Conservation (phyloP, 352 stramenopile species). For the Globisporangium cylindrosporum region DNA sequence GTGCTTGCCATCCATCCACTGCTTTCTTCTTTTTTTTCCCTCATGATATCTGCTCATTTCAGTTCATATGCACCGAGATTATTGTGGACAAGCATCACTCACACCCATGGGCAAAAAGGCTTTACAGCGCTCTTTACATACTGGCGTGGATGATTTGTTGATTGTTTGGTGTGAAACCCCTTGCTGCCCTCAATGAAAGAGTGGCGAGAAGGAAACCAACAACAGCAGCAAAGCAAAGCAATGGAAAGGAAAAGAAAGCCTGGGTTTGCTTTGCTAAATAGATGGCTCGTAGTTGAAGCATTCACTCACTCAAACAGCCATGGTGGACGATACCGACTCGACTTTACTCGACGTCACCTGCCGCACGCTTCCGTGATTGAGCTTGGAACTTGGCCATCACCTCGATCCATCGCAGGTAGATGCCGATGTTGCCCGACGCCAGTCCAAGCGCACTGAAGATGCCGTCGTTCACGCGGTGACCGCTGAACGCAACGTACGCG, state of each 20-base stretch:
- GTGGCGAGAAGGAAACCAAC: no score
- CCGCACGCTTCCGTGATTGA: slow-evolving; percentile 2
- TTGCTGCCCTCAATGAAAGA: no score
- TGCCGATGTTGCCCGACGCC: slow-evolving; percentile 41
- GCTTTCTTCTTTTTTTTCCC: no score
- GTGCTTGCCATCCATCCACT: no score
- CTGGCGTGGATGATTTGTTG: no score
- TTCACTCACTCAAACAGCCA: background rate
- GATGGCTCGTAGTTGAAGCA: background rate
- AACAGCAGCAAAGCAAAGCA: no score
- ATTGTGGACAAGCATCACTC: no score
- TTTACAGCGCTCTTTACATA: no score
- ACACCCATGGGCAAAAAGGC: no score
- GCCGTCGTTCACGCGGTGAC: slow-evolving; percentile 47
- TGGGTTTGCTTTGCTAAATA: background rate
- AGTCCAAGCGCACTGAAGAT: slow-evolving; percentile 44
- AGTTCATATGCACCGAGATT: no score
- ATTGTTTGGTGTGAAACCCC: no score
- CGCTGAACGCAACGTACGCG: slow-evolving; percentile 39
- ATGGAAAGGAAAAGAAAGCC: background rate
- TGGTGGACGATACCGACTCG: background rate
- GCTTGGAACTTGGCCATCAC: slow-evolving; percentile 29
- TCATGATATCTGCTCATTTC: no score
- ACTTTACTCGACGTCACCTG: slow-evolving; percentile 11
- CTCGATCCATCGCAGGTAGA: slow-evolving; percentile 46